A percentile compares a stretch with the other conserved stretches of the same genome.
Conservation (phyloP, 2,329 filamentous ascomycete genomes). For the Exophiala lecanii-corni region DNA sequence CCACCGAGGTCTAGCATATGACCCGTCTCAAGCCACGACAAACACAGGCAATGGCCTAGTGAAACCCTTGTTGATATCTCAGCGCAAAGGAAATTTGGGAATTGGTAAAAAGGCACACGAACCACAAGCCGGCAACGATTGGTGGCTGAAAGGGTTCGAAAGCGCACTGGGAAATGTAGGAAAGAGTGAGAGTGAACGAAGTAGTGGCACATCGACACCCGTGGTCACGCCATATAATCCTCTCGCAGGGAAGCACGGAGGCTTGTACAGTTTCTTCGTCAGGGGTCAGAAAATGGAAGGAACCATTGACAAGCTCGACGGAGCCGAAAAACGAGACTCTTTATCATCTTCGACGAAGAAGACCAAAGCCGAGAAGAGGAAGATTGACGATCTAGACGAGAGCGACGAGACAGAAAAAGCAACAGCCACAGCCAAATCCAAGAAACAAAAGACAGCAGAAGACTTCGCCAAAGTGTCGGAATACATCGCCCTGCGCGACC, state of each 20-base stretch:
- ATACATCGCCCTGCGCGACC: slow-evolving; percentile 18
- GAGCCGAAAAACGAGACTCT: slow-evolving; percentile 11
- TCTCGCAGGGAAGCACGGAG: slow-evolving; percentile 39
- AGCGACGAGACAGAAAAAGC: slow-evolving; percentile 1
- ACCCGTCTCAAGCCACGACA: slow-evolving; percentile 18
- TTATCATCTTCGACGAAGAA: slow-evolving; percentile 7
- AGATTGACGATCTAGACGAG: slow-evolving; percentile 22
- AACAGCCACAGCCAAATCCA: not conserved
- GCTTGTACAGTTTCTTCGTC: slow-evolving; percentile 80
- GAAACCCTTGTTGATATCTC: slow-evolving; percentile 77
- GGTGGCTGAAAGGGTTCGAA: slow-evolving; percentile 96
- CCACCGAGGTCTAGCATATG: slow-evolving; percentile 36
- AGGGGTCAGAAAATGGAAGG: slow-evolving; percentile 72
- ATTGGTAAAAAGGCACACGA: slow-evolving; percentile 70
- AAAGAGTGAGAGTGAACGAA: slow-evolving; percentile 46
- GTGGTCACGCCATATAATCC: slow-evolving; percentile 41
- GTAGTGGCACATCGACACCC: slow-evolving; percentile 51
- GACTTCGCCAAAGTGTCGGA: slow-evolving; percentile 19
- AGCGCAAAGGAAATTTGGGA: slow-evolving; percentile 69
- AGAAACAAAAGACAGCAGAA: slow-evolving; percentile 9
- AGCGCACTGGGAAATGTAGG: slow-evolving; percentile 67
- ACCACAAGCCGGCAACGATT: slow-evolving; percentile 70
- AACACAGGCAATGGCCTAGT: slow-evolving; percentile 63
- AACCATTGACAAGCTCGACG: slow-evolving; percentile 48
- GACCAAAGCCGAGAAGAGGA: slow-evolving; percentile 14